Conservation (phyloP, 176 grass and related monocot species). For the Triticum dicoccoides region DNA sequence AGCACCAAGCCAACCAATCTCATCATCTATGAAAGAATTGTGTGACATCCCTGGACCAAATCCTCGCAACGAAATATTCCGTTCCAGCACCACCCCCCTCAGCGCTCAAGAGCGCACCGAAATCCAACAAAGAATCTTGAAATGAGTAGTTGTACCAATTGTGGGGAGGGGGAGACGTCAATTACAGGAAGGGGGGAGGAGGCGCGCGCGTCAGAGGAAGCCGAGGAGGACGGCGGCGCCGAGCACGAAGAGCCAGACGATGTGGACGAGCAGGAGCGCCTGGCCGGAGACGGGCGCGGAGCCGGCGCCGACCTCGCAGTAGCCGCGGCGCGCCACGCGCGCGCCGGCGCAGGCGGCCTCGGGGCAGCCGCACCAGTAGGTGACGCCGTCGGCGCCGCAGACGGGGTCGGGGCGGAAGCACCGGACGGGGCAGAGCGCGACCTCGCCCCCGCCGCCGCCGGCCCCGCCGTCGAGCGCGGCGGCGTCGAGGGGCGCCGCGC, state of each 20-base stretch:
- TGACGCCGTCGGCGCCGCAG: slow-evolving; percentile 74
- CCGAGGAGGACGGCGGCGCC: slow-evolving; percentile 81
- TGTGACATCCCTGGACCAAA: slow-evolving; percentile 16
- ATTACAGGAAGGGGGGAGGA: not conserved
- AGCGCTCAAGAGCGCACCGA: not conserved
- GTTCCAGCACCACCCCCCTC: not conserved
- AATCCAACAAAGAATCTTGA: not conserved
- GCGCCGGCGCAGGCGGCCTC: slow-evolving; percentile 81
- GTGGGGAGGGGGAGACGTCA: not conserved
- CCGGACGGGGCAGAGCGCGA: slow-evolving; percentile 50
- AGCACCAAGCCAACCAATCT: not conserved
- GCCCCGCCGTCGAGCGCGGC: slow-evolving; percentile 30
- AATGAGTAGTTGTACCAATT: not conserved
- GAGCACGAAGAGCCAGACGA: slow-evolving; percentile 92
- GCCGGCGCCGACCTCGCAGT: slow-evolving; percentile 72
- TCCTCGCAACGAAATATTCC: not conserved
- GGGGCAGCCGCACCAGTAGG: slow-evolving; percentile 85
- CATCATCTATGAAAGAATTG: slow-evolving; percentile 38
- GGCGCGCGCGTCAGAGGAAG: slow-evolving; percentile 50
- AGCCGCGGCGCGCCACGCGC: slow-evolving; percentile 60
- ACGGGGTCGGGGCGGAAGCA: slow-evolving; percentile 89
- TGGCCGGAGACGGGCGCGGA: slow-evolving; percentile 70
- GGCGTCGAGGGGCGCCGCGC: slow-evolving; percentile 33
- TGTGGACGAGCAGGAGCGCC: slow-evolving; percentile 82
- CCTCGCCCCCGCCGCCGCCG: not conserved